These are phyloP conservation scores for Penicillium subrubescens DNA, from an alignment of 495 filamentous ascomycete genomes.

Conservation along the genomic window DNA sequence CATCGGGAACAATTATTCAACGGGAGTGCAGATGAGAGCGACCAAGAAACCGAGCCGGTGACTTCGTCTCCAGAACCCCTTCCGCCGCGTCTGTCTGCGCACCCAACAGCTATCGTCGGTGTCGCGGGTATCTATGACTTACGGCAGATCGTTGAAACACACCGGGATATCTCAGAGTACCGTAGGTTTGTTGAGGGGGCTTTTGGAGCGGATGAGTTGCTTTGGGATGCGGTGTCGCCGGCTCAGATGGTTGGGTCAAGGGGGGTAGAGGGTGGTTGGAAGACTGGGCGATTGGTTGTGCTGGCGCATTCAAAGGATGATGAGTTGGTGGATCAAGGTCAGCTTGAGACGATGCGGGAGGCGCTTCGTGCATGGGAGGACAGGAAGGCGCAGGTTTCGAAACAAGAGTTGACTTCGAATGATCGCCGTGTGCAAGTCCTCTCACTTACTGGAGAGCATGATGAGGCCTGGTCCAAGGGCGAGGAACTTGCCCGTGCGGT, in stretches of 20 bases:
- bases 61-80: conserved; percentile 21
- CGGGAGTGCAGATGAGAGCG: conserved; percentile 5
- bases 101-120: conserved; percentile 57
- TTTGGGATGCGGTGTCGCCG: conserved; percentile 59
- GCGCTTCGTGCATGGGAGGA: conserved; percentile 35
- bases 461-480: conserved; percentile 59
- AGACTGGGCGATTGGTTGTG: conserved; percentile 50
- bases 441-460: conserved; percentile 61
- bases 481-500: conserved; percentile 50
- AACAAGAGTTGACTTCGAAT: conserved; percentile 41
- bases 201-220: conserved; percentile 57
- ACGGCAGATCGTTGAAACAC: conserved; percentile 49
- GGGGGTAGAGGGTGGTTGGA: conserved; percentile 43
- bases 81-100: conserved; percentile 25
- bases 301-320: conserved; percentile 63
- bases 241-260: conserved; percentile 35
- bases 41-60: conserved; percentile 12
- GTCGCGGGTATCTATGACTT: conserved; percentile 71
- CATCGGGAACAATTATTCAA: conserved; percentile 27
- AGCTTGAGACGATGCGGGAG: conserved; percentile 51
- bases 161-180: conserved; percentile 53
- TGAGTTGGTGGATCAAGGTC: conserved; percentile 59
- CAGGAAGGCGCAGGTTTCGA: conserved; percentile 24
- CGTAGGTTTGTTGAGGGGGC: conserved; percentile 60
- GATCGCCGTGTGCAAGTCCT: conserved; percentile 47